Evolutionary conservation across 257 asterid species (phyloP).

Genomic region (Perilla frutescens): DNA sequence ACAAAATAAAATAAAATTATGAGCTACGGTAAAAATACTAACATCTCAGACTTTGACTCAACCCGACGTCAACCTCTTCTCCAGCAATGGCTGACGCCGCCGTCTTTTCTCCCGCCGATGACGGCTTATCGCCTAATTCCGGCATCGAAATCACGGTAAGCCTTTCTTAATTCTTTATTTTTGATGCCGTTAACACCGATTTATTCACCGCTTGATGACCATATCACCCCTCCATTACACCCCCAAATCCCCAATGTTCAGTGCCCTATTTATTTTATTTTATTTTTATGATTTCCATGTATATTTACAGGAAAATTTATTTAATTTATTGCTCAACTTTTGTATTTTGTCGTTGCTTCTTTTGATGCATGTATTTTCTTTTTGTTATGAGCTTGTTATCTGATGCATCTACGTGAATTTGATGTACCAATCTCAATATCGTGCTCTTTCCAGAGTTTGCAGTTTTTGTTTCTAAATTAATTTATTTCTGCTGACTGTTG

Average conservation of each 20-base stretch:
- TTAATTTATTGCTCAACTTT: slow-evolving; percentile 1
- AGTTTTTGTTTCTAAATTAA: not conserved
- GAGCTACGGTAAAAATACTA: slow-evolving; percentile 41
- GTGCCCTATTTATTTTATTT: not conserved
- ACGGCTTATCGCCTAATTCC: slow-evolving; percentile 44
- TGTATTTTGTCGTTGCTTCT: not conserved
- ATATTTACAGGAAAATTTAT: not conserved
- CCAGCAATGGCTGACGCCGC: slow-evolving; percentile 53
- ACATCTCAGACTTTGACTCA: slow-evolving; percentile 59
- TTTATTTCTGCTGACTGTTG: not conserved
- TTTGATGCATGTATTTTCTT: slow-evolving; percentile 10
- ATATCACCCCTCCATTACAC: slow-evolving; percentile 33
- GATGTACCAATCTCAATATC: not conserved
- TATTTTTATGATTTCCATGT: not conserved
- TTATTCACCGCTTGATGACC: slow-evolving; percentile 35
- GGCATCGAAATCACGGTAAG: slow-evolving; percentile 61
- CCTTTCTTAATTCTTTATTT: slow-evolving; percentile 7
- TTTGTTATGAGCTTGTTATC: not conserved
- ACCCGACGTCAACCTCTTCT: slow-evolving; percentile 39
- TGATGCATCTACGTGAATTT: slow-evolving; percentile 11
- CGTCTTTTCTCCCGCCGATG: slow-evolving; percentile 56
- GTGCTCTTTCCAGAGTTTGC: not conserved
- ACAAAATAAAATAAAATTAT: not conserved
- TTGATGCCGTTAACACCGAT: slow-evolving; percentile 19
- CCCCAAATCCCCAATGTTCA: not conserved